A percentile compares a stretch with the other conserved stretches of the same genome.
Evolutionary conservation across 176 grass and related monocot genomes (phyloP).

Genomic region (Eleusine indica): DNA sequence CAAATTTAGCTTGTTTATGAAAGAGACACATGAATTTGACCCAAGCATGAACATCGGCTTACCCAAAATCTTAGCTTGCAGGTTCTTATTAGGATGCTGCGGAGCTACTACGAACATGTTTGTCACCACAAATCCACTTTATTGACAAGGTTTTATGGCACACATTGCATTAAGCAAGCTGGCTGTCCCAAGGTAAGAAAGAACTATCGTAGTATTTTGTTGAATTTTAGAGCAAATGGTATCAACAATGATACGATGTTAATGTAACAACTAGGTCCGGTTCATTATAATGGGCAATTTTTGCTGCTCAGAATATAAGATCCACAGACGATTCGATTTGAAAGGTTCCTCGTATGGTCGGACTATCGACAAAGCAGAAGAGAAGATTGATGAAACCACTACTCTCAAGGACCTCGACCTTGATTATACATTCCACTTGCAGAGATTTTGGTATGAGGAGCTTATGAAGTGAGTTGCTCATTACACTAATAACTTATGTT

Average conservation of each 20-base stretch:
- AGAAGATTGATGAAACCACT: constrained; percentile 61
- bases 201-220: background rate
- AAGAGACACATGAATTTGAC: constrained; percentile 1
- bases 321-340: constrained; percentile 74
- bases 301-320: constrained; percentile 71
- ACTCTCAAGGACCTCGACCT: constrained; percentile 78
- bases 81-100: constrained; percentile 75
- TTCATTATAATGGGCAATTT: constrained; percentile 78
- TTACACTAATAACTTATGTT: constrained; percentile 10
- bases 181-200: constrained; percentile 68
- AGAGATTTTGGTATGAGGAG: constrained; percentile 60
- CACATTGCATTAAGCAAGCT: constrained; percentile 76
- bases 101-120: constrained; percentile 68
- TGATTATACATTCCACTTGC: constrained; percentile 64
- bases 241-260: background rate
- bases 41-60: background rate
- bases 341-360: constrained; percentile 78
- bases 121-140: constrained; percentile 57
- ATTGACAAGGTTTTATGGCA: constrained; percentile 73
- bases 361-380: constrained; percentile 57
- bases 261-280: constrained; percentile 53
- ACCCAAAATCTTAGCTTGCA: constrained; percentile 12
- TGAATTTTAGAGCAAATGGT: background rate
- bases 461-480: constrained; percentile 58
- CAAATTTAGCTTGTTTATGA: background rate